A percentile compares a stretch with the other conserved stretches of the same genome.
Conservation (phyloP, 495 filamentous ascomycete genomes). For the Daldinia bambusicola region DNA sequence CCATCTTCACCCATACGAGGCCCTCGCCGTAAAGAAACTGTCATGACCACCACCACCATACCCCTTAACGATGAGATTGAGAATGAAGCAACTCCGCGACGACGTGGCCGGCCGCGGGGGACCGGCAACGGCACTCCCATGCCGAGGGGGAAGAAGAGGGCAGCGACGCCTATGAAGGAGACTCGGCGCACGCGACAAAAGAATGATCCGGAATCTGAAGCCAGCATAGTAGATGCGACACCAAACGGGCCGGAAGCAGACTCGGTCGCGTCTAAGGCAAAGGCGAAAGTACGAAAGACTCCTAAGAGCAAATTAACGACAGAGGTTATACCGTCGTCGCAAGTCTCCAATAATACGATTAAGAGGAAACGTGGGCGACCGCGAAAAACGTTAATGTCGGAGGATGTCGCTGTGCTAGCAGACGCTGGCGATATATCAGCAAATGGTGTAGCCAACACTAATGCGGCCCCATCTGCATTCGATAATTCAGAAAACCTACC, state of each 20-base stretch:
- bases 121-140: slow-evolving; percentile 54
- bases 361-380: slow-evolving; percentile 47
- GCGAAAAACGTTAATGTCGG: slow-evolving; percentile 42
- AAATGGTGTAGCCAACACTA: slow-evolving; percentile 14
- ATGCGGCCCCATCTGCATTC: slow-evolving; percentile 5
- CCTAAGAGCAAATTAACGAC: slow-evolving; percentile 29
- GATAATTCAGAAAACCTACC: slow-evolving; percentile 9
- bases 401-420: slow-evolving; percentile 43
- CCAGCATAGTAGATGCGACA: slow-evolving; percentile 24
- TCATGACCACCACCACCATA: slow-evolving; percentile 55
- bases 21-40: slow-evolving; percentile 38
- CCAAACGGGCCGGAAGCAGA: slow-evolving; percentile 16
- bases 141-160: slow-evolving; percentile 55
- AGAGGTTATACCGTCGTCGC: slow-evolving; percentile 41
- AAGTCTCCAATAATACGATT: slow-evolving; percentile 30
- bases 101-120: slow-evolving; percentile 51
- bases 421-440: slow-evolving; percentile 18
- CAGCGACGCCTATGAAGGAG: slow-evolving; percentile 52
- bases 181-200: slow-evolving; percentile 37
- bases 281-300: slow-evolving; percentile 42
- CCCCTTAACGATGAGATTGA: slow-evolving; percentile 62
- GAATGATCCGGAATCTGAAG: slow-evolving; percentile 40
- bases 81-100: slow-evolving; percentile 53
- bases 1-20: slow-evolving; percentile 50
- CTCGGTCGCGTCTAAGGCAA: slow-evolving; percentile 47